Conservation (phyloP, 108 stramenopile genomes). For the Nitzschia sp. region DNA sequence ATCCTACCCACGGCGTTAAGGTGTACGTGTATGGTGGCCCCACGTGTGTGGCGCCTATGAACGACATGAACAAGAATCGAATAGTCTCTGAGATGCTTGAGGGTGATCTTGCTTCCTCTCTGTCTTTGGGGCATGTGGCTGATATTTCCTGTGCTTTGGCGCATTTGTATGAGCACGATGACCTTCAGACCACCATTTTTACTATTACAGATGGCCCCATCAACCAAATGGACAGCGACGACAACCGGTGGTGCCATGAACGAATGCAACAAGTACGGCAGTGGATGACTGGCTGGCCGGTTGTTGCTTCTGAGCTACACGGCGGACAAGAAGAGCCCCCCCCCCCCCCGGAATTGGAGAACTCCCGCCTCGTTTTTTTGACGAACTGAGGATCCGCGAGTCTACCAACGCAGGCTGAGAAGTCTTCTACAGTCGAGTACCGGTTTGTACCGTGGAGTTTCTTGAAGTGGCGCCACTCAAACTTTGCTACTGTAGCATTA, state of each 20-base stretch:
- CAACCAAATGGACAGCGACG: slow-evolving; percentile 28
- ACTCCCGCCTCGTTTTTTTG: slow-evolving; percentile 35
- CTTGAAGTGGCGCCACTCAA: no score
- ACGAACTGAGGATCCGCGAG: slow-evolving; percentile 47
- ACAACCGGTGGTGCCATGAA: slow-evolving; percentile 46
- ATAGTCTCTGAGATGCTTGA: slow-evolving; percentile 62
- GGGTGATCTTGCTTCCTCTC: slow-evolving; percentile 74
- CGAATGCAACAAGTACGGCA: slow-evolving; percentile 47
- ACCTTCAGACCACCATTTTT: slow-evolving; percentile 50
- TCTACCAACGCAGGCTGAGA: slow-evolving; percentile 53
- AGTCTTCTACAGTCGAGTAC: not conserved
- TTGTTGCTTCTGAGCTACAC: slow-evolving; percentile 23
- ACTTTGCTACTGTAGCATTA: no score
- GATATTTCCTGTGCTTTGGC: slow-evolving; percentile 55
- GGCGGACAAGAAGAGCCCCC: slow-evolving; percentile 9
- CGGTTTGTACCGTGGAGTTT: no score
- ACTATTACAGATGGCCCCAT: slow-evolving; percentile 31
- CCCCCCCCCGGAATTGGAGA: slow-evolving; percentile 6
- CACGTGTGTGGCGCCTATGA: slow-evolving; percentile 29
- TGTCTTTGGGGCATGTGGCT: slow-evolving; percentile 74
- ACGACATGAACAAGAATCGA: slow-evolving; percentile 6
- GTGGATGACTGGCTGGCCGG: slow-evolving; percentile 50
- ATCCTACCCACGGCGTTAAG: slow-evolving; percentile 27
- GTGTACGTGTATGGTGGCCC: slow-evolving; percentile 30
- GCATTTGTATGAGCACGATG: slow-evolving; percentile 55